Evolutionary conservation across 1,284 basidiomycete species (phyloP), one percentile per base, ranked within the genome.

Genomic region (Butyriboletus appendiculatus): DNA sequence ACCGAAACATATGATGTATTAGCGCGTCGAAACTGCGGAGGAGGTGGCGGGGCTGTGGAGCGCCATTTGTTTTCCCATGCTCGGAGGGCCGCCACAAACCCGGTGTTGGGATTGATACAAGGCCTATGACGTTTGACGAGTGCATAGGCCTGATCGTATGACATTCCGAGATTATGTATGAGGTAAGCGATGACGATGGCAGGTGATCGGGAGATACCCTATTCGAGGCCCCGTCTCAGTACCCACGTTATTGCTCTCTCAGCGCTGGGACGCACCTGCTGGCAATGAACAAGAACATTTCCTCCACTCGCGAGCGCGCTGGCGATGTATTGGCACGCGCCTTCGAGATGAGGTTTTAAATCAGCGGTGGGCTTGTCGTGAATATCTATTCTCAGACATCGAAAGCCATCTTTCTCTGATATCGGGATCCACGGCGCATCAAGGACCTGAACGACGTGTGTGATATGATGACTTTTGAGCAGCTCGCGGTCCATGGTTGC

Each of bases 41-140:
- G 50, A n/a, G 66, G 55, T 1, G 42, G 41, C 1, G 58, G 34
- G 0, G 48, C 45, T 0, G 46, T 47, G 5, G 68, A 60, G 9
- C 58, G 65, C 70, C 67, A 72, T 41, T 52, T 69, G 18, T 32
- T 53, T 40, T 84, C 82, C 82, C 82, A 84, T 18, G 81, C 77
- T n/a, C 75, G 73, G 22, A 84, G 67, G 0, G 77, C 76, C 1
- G 70, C 64, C 14, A 82, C 74, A 51, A 85, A 85, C 7, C 85
- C 86, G 11, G 82, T 72, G 63, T 90, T 90, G 22, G 88, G 87
- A 63, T 86, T 84, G 60, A 87, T 76, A 65, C 88, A 90, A 11
- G 83, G 78, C 16, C 88, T 78, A 58, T 81, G 81, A 48, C 76
- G 75, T 59, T 80, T 80, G 54, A 87, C 76, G 58, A 82, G 74